Evolutionary conservation across 371 early-diverging fungal species (phyloP), one percentile per base, ranked within the genome.

Genomic region (Lichtheimia ramosa): DNA sequence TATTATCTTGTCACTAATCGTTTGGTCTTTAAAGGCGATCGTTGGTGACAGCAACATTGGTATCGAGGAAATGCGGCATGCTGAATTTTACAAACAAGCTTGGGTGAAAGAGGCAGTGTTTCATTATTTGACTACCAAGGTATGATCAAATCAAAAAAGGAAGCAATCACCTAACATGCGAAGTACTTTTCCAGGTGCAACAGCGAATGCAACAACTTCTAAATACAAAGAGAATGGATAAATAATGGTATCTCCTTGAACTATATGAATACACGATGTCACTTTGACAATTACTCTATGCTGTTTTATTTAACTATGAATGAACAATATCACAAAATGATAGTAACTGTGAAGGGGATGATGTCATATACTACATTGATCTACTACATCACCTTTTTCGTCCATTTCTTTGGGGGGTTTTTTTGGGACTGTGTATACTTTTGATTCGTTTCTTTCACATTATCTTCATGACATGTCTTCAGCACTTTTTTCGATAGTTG

Each of bases 71-170:
- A 84, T 84, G 54, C 76, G 92, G 57, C 77, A 85, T 23, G 71
- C 89, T 3, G 91, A 89, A 40, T 92, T 95, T 66, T 96, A 89
- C 71, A 84, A 90, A 55, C 87, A 94, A 64, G 81, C 85, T 46
- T 92, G 91, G 90, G 91, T 92, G 40, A 83, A 88, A 51, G 96
- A 96, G 68, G 95, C 95, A 5, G 87, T 96, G 2, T 92, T 94
- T 75, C 92, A 95, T 64, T 92, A 91, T 65, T 67, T 92, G 52
- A 82, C 87, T 3, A 77, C 88, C 41, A 88, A 89, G 81, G 77
- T 79, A 73, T 54, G 43, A 55, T 0, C 15, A 1, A 20, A 3
- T 18, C 16, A 18, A 15, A n/a, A 1, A 46, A 5, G 13, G 48
- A n/a, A 53, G 24, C 15, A 54, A 1, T n/a, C 6, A 39, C 23